These are phyloP conservation scores for Solanum corneliomulleri DNA, from an alignment of 257 asterid species.

Conservation along the genomic window DNA sequence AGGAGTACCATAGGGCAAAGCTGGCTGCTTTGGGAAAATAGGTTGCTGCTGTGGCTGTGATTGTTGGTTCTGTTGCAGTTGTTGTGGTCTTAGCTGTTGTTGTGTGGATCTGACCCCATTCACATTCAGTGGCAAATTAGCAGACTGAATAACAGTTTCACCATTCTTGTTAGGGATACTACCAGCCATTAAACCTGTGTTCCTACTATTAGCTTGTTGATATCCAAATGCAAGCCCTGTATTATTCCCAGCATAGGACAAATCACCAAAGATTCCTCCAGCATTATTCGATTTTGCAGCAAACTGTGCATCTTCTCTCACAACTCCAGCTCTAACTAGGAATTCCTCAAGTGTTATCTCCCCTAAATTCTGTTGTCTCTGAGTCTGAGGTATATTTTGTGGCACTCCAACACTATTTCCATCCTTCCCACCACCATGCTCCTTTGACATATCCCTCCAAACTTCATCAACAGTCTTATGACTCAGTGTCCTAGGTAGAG, in stretches of 20 bases:
- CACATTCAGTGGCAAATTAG: slow-evolving; percentile 39
- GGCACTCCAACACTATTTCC: slow-evolving; percentile 12
- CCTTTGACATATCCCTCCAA: slow-evolving; percentile 74
- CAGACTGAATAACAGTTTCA: slow-evolving; percentile 28
- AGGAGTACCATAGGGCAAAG: slow-evolving; percentile 34
- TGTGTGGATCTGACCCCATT: slow-evolving; percentile 43
- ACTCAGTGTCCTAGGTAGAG: slow-evolving; percentile 85
- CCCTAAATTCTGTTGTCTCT: slow-evolving; percentile 67
- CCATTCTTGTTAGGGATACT: slow-evolving; percentile 23
- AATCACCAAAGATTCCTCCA: slow-evolving; percentile 34
- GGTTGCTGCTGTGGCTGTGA: slow-evolving; percentile 31
- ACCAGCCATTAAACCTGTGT: slow-evolving; percentile 22
- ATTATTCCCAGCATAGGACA: slow-evolving; percentile 18
- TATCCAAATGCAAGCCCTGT: slow-evolving; percentile 35
- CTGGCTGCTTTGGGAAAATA: slow-evolving; percentile 57
- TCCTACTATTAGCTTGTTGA: slow-evolving; percentile 29
- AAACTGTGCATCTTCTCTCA: slow-evolving; percentile 58
- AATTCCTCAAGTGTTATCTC: slow-evolving; percentile 92
- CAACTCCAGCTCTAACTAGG: slow-evolving; percentile 74
- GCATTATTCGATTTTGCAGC: slow-evolving; percentile 21
- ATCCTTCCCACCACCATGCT: slow-evolving; percentile 24
- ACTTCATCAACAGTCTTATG: slow-evolving; percentile 96
- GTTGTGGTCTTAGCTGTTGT: slow-evolving; percentile 18
- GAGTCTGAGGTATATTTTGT: slow-evolving; percentile 45
- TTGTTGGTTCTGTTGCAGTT: slow-evolving; percentile 18